phyloP scores from a whole-genome alignment of 305 asterid genomes.

The Fraxinus xanthoxyloides region DNA sequence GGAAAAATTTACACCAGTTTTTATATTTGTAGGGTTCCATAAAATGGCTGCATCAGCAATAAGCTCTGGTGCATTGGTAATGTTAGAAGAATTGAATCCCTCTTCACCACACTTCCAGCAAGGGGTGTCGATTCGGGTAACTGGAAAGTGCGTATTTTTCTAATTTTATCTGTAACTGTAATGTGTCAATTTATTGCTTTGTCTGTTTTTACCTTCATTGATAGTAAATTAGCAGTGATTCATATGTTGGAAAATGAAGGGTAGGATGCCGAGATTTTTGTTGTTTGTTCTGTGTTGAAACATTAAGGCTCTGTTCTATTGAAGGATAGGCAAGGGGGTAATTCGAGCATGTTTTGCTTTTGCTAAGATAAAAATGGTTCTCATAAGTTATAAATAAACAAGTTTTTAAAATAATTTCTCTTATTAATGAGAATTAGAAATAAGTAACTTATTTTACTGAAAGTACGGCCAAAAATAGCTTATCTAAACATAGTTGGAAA shows the following conservation, averaged over 20 bases:
- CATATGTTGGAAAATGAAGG: not conserved
- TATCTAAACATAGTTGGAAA: not conserved
- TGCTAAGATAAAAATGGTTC: not conserved
- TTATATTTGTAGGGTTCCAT: not conserved
- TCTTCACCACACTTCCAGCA: constrained; percentile 68
- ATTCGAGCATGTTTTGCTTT: not conserved
- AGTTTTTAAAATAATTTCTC: not conserved
- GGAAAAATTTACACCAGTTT: not conserved
- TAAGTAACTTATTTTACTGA: not conserved
- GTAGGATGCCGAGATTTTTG: not conserved
- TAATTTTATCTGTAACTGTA: not conserved
- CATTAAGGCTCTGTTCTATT: not conserved
- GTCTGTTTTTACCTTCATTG: not conserved
- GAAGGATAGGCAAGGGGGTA: not conserved
- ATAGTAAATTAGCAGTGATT: not conserved
- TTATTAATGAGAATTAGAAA: not conserved
- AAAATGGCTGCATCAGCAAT: constrained; percentile 48
- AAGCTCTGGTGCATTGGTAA: constrained; percentile 64
- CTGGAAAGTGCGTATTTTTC: constrained; percentile 69
- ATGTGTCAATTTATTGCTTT: not conserved
- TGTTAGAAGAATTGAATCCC: constrained; percentile 62
- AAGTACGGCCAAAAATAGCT: not conserved
- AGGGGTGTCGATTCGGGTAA: constrained; percentile 75
- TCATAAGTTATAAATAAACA: not conserved
- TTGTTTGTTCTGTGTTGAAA: constrained; percentile 4